Evolutionary conservation across 2,329 filamentous ascomycete species (phyloP), one percentile per base, ranked within the genome.

Genomic region (Myotisia sp.): DNA sequence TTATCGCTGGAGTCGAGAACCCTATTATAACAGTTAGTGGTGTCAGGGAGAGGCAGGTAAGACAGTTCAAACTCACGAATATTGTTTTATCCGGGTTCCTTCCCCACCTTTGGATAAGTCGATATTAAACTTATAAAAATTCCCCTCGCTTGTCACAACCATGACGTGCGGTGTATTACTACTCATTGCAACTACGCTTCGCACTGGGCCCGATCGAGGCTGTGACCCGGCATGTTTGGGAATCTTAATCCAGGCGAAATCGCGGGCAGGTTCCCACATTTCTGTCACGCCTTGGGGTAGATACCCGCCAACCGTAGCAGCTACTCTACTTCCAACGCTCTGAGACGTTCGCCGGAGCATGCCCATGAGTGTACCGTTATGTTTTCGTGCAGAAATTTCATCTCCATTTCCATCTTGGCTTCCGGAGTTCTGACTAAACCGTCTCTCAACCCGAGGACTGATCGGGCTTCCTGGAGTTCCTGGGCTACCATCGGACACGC

Each of bases 111-210:
- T 81, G 47, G 92, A 86, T 64, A 98, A 73, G 54, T 98, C 86
- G 36, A 98, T 85, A 44, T 83, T 87, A 59, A 87, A 98, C 19
- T 95, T 79, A 47, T 90, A 93, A 51, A 94, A 95, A 16, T 79
- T 79, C 6, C 90, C 90, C 53, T 98, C 90, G 47, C 80, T 94
- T 0, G 90, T 98, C 9, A 94, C 86, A 0, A 95, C 83, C 86
- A 98, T 95, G 31, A 98, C 82, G 49, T 95, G 86, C 1, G 90
- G 90, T 17, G 81, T 86, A 52, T 77, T 92, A 50, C 79, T 90
- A 53, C 83, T 93, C 78, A 98, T 92, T 6, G 90, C 87, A 27
- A 98, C 90, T n/a, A 98, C 87, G 44, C 84, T 93, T 44, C 81
- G 70, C 26, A 92, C 58, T 0, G 82, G 76, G 0, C 68, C 64